Percentiles rank a stretch among this genome's conserved stretches.
phyloP scores from a whole-genome alignment of 2,329 filamentous ascomycete genomes.

The Amphichorda felina region DNA sequence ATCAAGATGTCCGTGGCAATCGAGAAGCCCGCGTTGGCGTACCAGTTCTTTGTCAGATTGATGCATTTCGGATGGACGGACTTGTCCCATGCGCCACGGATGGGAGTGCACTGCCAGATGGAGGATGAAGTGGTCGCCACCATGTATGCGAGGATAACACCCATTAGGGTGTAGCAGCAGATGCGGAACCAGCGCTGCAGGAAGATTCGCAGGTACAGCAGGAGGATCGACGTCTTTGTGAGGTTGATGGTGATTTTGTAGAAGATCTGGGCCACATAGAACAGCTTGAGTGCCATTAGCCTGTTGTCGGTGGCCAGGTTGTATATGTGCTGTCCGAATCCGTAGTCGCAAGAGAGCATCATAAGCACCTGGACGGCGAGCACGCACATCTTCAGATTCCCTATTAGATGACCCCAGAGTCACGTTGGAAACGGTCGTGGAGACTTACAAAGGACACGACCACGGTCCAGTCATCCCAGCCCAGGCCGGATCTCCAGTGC shows the following conservation, averaged over 20 bases:
- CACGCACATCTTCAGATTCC: slow-evolving; percentile 19
- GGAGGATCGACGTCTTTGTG: slow-evolving; percentile 38
- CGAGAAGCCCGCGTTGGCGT: slow-evolving; percentile 34
- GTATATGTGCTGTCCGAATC: slow-evolving; percentile 1
- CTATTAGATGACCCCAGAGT: neutral
- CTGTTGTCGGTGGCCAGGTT: neutral
- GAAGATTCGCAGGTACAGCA: slow-evolving; percentile 43
- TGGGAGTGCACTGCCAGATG: slow-evolving; percentile 37
- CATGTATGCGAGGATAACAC: slow-evolving; percentile 31
- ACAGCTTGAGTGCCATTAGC: slow-evolving; percentile 22
- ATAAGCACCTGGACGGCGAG: slow-evolving; percentile 23
- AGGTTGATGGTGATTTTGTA: slow-evolving; percentile 43
- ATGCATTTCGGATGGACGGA: slow-evolving; percentile 29
- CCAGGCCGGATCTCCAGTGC: slow-evolving; percentile 20
- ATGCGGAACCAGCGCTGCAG: slow-evolving; percentile 31
- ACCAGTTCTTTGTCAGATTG: slow-evolving; percentile 32
- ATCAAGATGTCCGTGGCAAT: slow-evolving; percentile 33
- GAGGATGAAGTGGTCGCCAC: slow-evolving; percentile 30
- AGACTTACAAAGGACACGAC: slow-evolving; percentile 26
- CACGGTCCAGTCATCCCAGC: slow-evolving; percentile 30
- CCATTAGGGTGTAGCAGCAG: slow-evolving; percentile 26
- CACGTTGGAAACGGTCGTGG: neutral
- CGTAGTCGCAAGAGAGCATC: slow-evolving; percentile 14
- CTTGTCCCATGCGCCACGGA: slow-evolving; percentile 32
- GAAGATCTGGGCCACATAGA: slow-evolving; percentile 37